Base-by-base conservation (phyloP, 257 asterid species). In the Rhazya stricta region DNA sequence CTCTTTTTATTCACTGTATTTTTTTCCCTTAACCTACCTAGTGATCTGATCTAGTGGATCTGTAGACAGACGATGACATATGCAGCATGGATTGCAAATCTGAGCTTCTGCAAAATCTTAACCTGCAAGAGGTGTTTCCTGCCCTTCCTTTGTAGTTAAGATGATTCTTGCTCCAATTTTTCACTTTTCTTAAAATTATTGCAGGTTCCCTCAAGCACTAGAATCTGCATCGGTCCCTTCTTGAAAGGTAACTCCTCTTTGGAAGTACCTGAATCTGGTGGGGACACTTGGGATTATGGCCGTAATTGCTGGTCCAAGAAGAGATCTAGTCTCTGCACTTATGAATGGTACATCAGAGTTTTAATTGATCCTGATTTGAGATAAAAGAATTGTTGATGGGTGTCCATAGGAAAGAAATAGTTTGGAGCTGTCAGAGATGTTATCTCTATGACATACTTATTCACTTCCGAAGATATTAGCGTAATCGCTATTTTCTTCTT, bases 51-150 rank as follows among this genome's bases (percentile, higher is more conserved):
- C n/a, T 77, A 25, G 67, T 70, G 41, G 78, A 29, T 46, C 15
- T 79, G 79, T 75, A 93, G 97, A 91, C 98, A 23, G 80, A 88
- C 67, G 97, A 93, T 72, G 98, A 93, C 71, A 71, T 93, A 67
- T 93, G 98, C 85, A 93, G 98, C 86, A 84, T 79, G 68, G 97
- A 91, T 69, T 93, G 97, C 91, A 93, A 93, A 85, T 72, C 77
- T 61, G 88, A 89, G 80, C 83, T 88, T 77, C 75, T 93, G 65
- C 86, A 86, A 79, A 86, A 80, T 74, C 75, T 71, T 81, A 78
- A 84, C 74, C 43, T 81, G 69, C 83, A 79, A 37, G 74, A 88
- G 96, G 98, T 91, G 66, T 72, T 69, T 77, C 74, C 43, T 29
- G 51, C 80, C 66, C 74, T 39, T 75, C 4, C 69, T 69, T 77